These are phyloP conservation scores for Cyberlindnera sargentensis DNA, from an alignment of 805 yeast species.

Conservation along the genomic window DNA sequence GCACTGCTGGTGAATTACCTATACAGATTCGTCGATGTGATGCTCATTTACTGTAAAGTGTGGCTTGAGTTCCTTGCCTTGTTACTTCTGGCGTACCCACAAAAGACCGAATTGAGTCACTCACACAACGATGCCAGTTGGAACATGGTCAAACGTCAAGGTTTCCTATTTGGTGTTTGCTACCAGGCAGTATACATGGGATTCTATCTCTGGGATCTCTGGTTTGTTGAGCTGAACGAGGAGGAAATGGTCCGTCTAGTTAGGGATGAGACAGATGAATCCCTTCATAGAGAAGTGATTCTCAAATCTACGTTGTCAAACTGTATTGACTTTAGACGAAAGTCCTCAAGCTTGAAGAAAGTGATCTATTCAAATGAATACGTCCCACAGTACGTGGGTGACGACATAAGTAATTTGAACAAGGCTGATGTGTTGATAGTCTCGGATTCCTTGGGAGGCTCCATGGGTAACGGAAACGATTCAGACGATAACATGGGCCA, in stretches of 20 bases:
- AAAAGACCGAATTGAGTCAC: conserved; percentile 22
- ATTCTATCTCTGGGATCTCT: conserved; percentile 29
- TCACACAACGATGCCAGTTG: conserved; percentile 22
- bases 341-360: conserved; percentile 19
- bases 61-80: conserved; percentile 30
- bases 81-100: conserved; percentile 34
- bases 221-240: conserved; percentile 16
- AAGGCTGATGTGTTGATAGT: background rate
- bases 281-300: conserved; percentile 18
- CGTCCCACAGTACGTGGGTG: background rate
- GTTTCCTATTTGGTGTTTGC: conserved; percentile 29
- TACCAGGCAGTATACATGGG: conserved; percentile 16
- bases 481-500: background rate
- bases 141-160: conserved; percentile 35
- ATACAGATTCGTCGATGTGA: conserved; percentile 23
- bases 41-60: conserved; percentile 27
- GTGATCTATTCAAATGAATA: conserved; percentile 14
- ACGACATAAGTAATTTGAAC: background rate
- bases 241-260: conserved; percentile 5
- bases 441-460: background rate
- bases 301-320: conserved; percentile 28
- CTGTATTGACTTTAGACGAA: conserved; percentile 29
- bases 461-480: background rate
- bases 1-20: conserved; percentile 25
- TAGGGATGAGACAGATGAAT: conserved; percentile 8